Conservation (phyloP, 2,329 filamentous ascomycete species). For the Raffaelea deltoideospora region DNA sequence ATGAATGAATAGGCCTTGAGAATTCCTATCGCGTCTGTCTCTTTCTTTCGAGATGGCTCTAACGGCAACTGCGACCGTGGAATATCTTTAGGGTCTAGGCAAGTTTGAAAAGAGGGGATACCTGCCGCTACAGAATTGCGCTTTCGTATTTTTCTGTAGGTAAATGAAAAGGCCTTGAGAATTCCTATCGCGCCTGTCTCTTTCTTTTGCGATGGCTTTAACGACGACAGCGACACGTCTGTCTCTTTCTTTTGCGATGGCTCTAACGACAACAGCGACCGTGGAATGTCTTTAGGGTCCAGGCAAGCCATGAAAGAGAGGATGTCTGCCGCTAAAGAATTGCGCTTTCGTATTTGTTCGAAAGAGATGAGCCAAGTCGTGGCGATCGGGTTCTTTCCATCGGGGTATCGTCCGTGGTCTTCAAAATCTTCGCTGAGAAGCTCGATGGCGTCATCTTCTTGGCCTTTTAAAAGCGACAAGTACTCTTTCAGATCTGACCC, state of each 20-base stretch:
- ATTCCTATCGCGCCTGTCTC: slow-evolving; percentile 12
- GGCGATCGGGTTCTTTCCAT: slow-evolving; percentile 5
- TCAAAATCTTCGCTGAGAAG: slow-evolving; percentile 8
- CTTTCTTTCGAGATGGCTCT: slow-evolving; percentile 3
- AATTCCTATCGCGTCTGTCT: slow-evolving; percentile 12
- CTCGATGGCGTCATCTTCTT: slow-evolving; percentile 1
- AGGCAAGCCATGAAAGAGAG: slow-evolving; percentile 16
- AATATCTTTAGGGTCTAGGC: slow-evolving; percentile 15
- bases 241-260: slow-evolving; percentile 3
- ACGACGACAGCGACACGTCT: slow-evolving; percentile 13
- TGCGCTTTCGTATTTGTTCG: slow-evolving; percentile 6
- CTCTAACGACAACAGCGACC: slow-evolving; percentile 10
- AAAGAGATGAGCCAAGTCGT: slow-evolving; percentile 11
- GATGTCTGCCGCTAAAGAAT: slow-evolving; percentile 14
- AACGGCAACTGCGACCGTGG: slow-evolving; percentile 13
- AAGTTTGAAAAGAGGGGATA: slow-evolving; percentile 16
- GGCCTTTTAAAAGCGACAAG: slow-evolving; percentile 2
- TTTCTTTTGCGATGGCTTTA: slow-evolving; percentile 2
- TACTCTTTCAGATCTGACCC: neutral
- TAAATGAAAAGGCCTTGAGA: slow-evolving; percentile 16
- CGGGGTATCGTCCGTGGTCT: slow-evolving; percentile 1
- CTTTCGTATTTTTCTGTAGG: slow-evolving; percentile 6
- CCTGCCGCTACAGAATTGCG: slow-evolving; percentile 12
- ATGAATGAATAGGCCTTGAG: slow-evolving; percentile 18
- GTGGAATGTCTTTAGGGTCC: slow-evolving; percentile 15